These are phyloP conservation scores for Kuraishia cidri DNA, from an alignment of 805 yeast genomes.

Conservation along the genomic window DNA sequence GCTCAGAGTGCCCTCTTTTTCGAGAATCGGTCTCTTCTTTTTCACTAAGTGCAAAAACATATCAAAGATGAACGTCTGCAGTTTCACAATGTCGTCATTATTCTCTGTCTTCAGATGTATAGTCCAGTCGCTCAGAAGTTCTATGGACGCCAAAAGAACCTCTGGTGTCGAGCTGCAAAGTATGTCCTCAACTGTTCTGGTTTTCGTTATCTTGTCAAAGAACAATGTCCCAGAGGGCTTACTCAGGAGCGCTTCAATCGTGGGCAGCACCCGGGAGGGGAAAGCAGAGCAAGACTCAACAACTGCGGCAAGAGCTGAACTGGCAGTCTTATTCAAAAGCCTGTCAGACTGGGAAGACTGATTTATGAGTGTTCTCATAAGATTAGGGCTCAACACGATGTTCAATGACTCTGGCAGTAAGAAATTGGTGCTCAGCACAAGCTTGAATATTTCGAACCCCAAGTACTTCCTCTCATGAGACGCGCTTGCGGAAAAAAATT, in stretches of 20 bases:
- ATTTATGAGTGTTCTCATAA: constrained; percentile 65
- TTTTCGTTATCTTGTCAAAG: constrained; percentile 70
- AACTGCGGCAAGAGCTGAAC: constrained; percentile 35
- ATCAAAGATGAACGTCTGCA: constrained; percentile 15
- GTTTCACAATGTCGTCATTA: constrained; percentile 6
- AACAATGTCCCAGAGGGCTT: constrained; percentile 49
- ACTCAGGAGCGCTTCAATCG: constrained; percentile 21
- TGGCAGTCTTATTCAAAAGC: constrained; percentile 58
- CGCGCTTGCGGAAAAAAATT: constrained; percentile 64
- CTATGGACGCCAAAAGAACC: constrained; percentile 5
- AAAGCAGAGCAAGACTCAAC: constrained; percentile 26
- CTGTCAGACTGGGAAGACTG: constrained; percentile 65
- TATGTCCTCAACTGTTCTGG: constrained; percentile 50
- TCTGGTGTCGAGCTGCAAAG: constrained; percentile 15
- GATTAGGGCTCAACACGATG: constrained; percentile 47
- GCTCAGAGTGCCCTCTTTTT: too few species aligned
- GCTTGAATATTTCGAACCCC: constrained; percentile 70
- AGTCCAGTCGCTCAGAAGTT: constrained; percentile 9
- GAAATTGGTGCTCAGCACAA: constrained; percentile 25
- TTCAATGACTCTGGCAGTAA: constrained; percentile 9
- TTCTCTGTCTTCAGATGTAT: constrained; percentile 7
- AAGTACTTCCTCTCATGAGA: constrained; percentile 81
- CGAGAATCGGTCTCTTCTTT: constrained; percentile 18
- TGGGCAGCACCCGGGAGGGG: constrained; percentile 17
- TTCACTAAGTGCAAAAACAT: constrained; percentile 16